Percentiles rank a stretch among this genome's conserved stretches.
Conservation (phyloP, 768 basidiomycete genomes). For the Thelephora aurantiotincta region DNA sequence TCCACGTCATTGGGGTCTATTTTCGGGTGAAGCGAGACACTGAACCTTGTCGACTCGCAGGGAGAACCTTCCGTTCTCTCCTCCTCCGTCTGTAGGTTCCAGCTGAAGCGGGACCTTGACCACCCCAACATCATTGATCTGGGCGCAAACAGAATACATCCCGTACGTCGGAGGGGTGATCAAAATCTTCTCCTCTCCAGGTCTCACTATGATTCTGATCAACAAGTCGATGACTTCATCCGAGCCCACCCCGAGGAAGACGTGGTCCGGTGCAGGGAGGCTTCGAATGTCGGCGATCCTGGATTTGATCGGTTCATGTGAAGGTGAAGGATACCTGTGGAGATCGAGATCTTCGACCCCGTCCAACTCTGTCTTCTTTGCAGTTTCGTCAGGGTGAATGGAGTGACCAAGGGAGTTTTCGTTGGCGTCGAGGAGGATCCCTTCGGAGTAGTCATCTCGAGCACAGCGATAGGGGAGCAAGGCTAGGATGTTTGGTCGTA, state of each 20-base stretch:
- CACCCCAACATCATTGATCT: slow-evolving; percentile 84
- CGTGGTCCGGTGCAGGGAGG: slow-evolving; percentile 41
- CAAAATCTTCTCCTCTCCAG: slow-evolving; percentile 69
- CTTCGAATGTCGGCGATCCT: slow-evolving; percentile 62
- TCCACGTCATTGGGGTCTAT: neutral
- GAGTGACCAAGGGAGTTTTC: slow-evolving; percentile 92
- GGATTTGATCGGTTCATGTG: slow-evolving; percentile 64
- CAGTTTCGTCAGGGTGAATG: slow-evolving; percentile 27
- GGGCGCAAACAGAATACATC: slow-evolving; percentile 92
- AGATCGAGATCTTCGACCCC: slow-evolving; percentile 36
- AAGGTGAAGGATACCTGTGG: slow-evolving; percentile 91
- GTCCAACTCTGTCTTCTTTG: slow-evolving; percentile 19
- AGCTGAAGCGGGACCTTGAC: slow-evolving; percentile 65
- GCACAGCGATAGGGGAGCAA: slow-evolving; percentile 92
- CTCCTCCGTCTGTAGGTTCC: slow-evolving; percentile 44
- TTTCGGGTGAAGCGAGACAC: slow-evolving; percentile 3
- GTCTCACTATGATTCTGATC: slow-evolving; percentile 78
- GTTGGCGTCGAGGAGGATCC: slow-evolving; percentile 93
- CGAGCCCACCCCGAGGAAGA: slow-evolving; percentile 93
- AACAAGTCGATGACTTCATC: slow-evolving; percentile 95
- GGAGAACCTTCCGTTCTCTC: slow-evolving; percentile 59
- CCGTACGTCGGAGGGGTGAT: slow-evolving; percentile 94
- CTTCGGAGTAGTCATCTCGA: slow-evolving; percentile 84
- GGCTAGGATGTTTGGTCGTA: slow-evolving; percentile 88
- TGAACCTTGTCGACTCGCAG: slow-evolving; percentile 60